phyloP scores from a whole-genome alignment of 352 stramenopile genomes.

The Globisporangium ultimum region DNA sequence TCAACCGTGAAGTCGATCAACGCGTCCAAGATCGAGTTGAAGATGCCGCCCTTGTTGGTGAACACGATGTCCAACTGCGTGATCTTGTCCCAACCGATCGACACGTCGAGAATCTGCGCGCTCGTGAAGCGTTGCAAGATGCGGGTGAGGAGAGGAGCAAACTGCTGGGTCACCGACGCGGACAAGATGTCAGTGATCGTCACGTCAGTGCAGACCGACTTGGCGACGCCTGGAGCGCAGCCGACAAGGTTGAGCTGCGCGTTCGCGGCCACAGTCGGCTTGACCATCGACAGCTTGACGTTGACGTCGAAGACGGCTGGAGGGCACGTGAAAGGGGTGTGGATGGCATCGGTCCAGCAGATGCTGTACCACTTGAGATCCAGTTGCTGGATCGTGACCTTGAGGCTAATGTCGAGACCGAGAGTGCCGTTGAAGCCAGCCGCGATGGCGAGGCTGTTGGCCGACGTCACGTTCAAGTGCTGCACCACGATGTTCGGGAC shows the following conservation, averaged over 20 bases:
- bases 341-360: slow-evolving; percentile 39
- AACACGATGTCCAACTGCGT: slow-evolving; percentile 9
- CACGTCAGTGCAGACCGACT: slow-evolving; percentile 25
- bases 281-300: slow-evolving; percentile 23
- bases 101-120: slow-evolving; percentile 29
- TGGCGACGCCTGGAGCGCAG: slow-evolving; percentile 17
- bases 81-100: slow-evolving; percentile 29
- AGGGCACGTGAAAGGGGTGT: slow-evolving; percentile 20
- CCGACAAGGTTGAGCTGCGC: slow-evolving; percentile 12
- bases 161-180: slow-evolving; percentile 19
- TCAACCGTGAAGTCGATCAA: slow-evolving; percentile 9
- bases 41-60: slow-evolving; percentile 4
- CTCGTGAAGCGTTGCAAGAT: slow-evolving; percentile 41
- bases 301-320: slow-evolving; percentile 24
- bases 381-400: slow-evolving; percentile 20
- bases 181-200: slow-evolving; percentile 33
- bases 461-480: slow-evolving; percentile 31
- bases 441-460: slow-evolving; percentile 20
- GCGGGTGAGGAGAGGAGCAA: slow-evolving; percentile 19
- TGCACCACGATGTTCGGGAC: slow-evolving; percentile 25
- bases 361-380: slow-evolving; percentile 39
- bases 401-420: slow-evolving; percentile 14
- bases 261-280: slow-evolving; percentile 18
- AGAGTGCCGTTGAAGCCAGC: slow-evolving; percentile 32
- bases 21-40: slow-evolving; percentile 3